phyloP scores from a whole-genome alignment of 148 eudicot species.

The Nepenthes gracilis region DNA sequence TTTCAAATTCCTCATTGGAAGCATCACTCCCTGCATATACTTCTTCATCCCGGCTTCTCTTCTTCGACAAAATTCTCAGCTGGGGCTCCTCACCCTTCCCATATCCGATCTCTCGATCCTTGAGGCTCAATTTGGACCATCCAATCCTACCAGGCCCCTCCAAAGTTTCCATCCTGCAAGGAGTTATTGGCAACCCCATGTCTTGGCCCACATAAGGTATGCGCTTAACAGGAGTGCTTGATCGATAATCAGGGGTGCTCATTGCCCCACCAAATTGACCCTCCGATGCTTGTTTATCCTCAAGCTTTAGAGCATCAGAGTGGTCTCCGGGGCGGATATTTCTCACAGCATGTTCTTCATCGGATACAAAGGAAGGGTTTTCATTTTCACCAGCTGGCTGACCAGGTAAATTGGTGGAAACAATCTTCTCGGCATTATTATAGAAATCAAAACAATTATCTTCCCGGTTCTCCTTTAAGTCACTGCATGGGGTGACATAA shows the following conservation, averaged over 20 bases:
- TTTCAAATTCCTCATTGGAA: conserved; percentile 33
- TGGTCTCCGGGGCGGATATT: conserved; percentile 11
- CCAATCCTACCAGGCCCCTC: conserved; percentile 24
- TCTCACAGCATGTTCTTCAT: conserved; percentile 19
- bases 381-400: conserved; percentile 9
- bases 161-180: conserved; percentile 37
- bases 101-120: conserved; percentile 16
- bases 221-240: conserved; percentile 18
- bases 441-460: conserved; percentile 18
- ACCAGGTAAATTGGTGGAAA: conserved; percentile 5
- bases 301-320: conserved; percentile 16
- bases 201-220: conserved; percentile 27
- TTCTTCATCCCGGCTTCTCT: conserved; percentile 27
- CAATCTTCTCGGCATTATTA: conserved; percentile 13
- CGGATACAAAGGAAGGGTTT: conserved; percentile 16
- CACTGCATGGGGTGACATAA: conserved; percentile 23
- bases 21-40: conserved; percentile 23
- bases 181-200: conserved; percentile 52
- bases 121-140: conserved; percentile 19
- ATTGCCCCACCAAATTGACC: conserved; percentile 19
- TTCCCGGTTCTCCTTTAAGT: conserved; percentile 22
- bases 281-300: conserved; percentile 16
- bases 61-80: conserved; percentile 37
- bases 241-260: conserved; percentile 24
- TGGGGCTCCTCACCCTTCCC: conserved; percentile 33